phyloP scores from a whole-genome alignment of 805 yeast genomes.

The Ogataea allantospora region DNA sequence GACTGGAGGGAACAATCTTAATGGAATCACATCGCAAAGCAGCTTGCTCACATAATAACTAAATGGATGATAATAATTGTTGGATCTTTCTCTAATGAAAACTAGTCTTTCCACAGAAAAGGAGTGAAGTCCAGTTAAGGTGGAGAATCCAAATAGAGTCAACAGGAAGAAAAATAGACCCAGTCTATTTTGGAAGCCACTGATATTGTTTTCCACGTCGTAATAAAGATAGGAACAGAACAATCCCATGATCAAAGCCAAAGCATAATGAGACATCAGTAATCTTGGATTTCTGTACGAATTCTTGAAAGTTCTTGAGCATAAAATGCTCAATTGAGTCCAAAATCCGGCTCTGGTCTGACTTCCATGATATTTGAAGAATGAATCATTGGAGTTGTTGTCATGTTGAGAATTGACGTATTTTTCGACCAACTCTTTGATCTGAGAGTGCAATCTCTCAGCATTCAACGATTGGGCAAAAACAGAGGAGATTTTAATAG shows the following conservation, averaged over 20 bases:
- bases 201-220: conserved; percentile 79
- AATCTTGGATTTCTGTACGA: conserved; percentile 89
- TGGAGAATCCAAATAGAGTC: conserved; percentile 90
- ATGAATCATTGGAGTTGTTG: conserved; percentile 16
- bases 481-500: conserved; percentile 16
- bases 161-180: conserved; percentile 90
- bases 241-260: conserved; percentile 72
- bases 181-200: conserved; percentile 94
- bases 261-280: conserved; percentile 77
- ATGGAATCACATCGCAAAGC: conserved; percentile 86
- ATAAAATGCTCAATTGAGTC: conserved; percentile 69
- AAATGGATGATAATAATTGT: conserved; percentile 86
- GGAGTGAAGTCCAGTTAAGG: conserved; percentile 87
- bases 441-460: conserved; percentile 40
- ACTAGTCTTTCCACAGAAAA: conserved; percentile 87
- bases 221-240: conserved; percentile 87
- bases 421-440: conserved; percentile 26
- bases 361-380: conserved; percentile 30
- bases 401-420: conserved; percentile 14
- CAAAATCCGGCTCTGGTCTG: conserved; percentile 55
- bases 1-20: conserved; percentile 89
- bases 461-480: conserved; percentile 38
- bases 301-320: conserved; percentile 88
- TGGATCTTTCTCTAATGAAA: conserved; percentile 89
- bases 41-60: conserved; percentile 86